A percentile compares a stretch with the other conserved stretches of the same genome.
phyloP scores from a whole-genome alignment of 495 filamentous ascomycete genomes.

The Penicillium argentinense region DNA sequence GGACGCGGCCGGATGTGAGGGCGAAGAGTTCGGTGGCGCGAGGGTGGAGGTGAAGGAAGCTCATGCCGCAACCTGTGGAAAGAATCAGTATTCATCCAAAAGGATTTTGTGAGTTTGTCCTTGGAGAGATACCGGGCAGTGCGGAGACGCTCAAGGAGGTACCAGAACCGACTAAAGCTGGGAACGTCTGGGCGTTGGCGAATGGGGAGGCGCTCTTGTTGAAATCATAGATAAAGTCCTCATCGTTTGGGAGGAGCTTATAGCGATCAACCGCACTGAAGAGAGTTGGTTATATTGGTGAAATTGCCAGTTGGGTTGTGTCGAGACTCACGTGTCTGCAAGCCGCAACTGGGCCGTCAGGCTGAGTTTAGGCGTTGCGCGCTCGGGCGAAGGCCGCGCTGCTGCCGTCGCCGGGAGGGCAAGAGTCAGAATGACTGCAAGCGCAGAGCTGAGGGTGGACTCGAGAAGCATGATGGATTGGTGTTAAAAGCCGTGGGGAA shows the following conservation, averaged over 20 bases:
- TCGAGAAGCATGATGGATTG: conserved; percentile 13
- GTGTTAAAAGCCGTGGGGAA: background rate
- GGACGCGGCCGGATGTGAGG: conserved; percentile 34
- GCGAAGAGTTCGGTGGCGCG: conserved; percentile 47
- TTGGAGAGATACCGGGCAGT: conserved; percentile 31
- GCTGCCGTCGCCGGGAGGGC: conserved; percentile 19
- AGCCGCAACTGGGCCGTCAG: conserved; percentile 23
- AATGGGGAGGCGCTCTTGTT: conserved; percentile 11
- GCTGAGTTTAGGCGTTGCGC: conserved; percentile 22
- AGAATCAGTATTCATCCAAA: background rate
- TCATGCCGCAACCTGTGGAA: conserved; percentile 44
- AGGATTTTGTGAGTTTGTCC: conserved; percentile 18
- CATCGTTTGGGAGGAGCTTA: conserved; percentile 32
- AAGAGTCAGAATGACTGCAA: conserved; percentile 7
- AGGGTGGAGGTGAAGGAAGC: conserved; percentile 42
- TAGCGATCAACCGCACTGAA: conserved; percentile 35
- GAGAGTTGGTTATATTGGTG: background rate
- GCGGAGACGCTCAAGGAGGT: conserved; percentile 24
- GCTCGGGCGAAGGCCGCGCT: conserved; percentile 12
- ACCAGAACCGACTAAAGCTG: conserved; percentile 16
- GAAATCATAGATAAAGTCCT: conserved; percentile 48
- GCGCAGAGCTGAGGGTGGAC: conserved; percentile 10
- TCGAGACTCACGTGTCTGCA: conserved; percentile 24
- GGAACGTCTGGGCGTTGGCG: conserved; percentile 24
- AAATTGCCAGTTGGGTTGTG: too few relatives aligned